phyloP scores from a whole-genome alignment of 768 basidiomycete genomes.

The Amanita rimosa region DNA sequence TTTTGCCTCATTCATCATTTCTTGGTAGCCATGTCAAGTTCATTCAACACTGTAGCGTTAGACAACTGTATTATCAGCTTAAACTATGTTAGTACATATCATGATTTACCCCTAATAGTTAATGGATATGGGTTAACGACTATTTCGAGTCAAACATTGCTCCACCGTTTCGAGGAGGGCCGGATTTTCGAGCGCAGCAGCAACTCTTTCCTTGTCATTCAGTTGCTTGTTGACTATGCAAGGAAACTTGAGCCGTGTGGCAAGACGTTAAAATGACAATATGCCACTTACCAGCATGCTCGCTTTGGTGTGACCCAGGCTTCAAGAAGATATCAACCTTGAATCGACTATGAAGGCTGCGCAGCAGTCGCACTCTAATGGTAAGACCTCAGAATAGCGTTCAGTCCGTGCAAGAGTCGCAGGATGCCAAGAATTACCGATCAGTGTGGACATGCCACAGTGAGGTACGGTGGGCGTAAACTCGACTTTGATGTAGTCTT shows the following conservation, averaged over 20 bases:
- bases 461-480: slow-evolving; percentile 98
- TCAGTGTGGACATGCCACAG: slow-evolving; percentile 94
- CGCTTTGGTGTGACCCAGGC: slow-evolving; percentile 94
- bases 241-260: not conserved
- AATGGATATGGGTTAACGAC: not conserved
- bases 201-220: slow-evolving; percentile 97
- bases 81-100: not conserved
- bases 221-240: slow-evolving; percentile 89
- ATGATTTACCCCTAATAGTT: not conserved
- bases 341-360: slow-evolving; percentile 85
- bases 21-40: not conserved
- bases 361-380: slow-evolving; percentile 83
- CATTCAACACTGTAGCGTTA: slow-evolving; percentile 2
- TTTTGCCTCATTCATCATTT: slow-evolving; percentile 5
- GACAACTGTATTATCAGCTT: slow-evolving; percentile 1
- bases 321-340: slow-evolving; percentile 91
- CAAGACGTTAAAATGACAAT: not conserved
- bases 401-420: slow-evolving; percentile 5
- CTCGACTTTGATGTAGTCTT: slow-evolving; percentile 73
- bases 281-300: slow-evolving; percentile 58
- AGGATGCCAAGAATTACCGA: slow-evolving; percentile 42
- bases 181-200: slow-evolving; percentile 91
- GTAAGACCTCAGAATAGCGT: slow-evolving; percentile 55
- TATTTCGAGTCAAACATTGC: slow-evolving; percentile 20
- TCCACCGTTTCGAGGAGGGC: slow-evolving; percentile 82